A percentile compares a stretch with the other conserved stretches of the same genome.
Conservation (phyloP, 139 green algal species). For the Micractinium conductrix region DNA sequence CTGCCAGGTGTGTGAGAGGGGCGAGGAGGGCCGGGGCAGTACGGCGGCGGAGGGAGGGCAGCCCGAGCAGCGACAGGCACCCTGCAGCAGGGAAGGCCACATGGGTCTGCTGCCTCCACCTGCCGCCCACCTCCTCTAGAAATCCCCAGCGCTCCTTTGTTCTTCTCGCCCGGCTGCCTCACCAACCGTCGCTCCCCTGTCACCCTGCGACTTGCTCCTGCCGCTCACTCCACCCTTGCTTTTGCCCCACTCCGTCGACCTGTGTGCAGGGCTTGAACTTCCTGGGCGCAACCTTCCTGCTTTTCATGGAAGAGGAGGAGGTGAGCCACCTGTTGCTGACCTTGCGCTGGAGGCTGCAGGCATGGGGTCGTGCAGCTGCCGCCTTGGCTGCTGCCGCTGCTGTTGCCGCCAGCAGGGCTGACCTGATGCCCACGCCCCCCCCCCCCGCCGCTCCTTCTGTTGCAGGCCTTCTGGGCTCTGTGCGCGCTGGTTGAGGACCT, state of each 20-base stretch:
- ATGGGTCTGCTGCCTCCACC: too few relatives aligned
- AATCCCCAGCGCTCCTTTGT: too few relatives aligned
- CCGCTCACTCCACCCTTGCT: not conserved
- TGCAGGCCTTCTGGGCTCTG: slow-evolving; percentile 88
- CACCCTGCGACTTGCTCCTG: too few relatives aligned
- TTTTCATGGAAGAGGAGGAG: slow-evolving; percentile 86
- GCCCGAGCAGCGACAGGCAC: too few relatives aligned
- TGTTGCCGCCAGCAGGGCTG: not conserved
- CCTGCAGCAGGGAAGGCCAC: too few relatives aligned
- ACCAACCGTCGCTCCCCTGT: too few relatives aligned
- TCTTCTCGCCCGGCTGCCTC: too few relatives aligned
- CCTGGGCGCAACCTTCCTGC: slow-evolving; percentile 78
- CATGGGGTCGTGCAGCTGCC: too few relatives aligned
- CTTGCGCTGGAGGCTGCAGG: not conserved
- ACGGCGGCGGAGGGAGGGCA: too few relatives aligned
- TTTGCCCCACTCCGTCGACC: not conserved
- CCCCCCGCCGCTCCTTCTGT: too few relatives aligned
- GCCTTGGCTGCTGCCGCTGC: not conserved
- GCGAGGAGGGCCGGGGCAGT: too few relatives aligned
- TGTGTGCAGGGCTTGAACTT: slow-evolving; percentile 87
- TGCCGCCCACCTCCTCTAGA: too few relatives aligned
- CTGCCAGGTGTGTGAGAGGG: slow-evolving; percentile 69
- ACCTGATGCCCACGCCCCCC: not conserved
- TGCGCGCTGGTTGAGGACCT: slow-evolving; percentile 72
- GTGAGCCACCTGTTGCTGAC: not conserved